Evolutionary conservation across 2,329 filamentous ascomycete species (phyloP), one percentile per base, ranked within the genome.

Genomic region (Tolypocladium album): DNA sequence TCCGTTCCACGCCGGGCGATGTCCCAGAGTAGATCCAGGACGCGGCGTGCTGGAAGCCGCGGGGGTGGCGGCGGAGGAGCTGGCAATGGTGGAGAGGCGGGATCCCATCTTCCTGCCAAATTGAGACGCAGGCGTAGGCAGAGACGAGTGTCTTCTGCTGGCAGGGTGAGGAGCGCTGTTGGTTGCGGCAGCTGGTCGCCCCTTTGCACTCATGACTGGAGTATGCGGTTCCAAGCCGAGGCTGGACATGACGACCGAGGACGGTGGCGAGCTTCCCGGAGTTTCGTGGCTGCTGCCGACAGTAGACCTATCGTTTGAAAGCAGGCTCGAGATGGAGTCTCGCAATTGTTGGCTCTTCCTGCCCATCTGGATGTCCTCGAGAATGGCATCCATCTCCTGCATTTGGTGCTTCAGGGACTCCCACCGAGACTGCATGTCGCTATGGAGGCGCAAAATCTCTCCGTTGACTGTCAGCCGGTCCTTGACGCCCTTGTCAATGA

Each of bases 381-480:
- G 71, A 20, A 84, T 76, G 8, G 80, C 70, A 71, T 96, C 90
- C 76, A 94, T 86, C 6, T 92, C 88, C 61, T 79, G 82, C 77
- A 94, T 93, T 63, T 89, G 85, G 17, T 82, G 80, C 69, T 92
- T 90, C 58, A 97, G 77, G 4, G 84, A 82, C 64, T 88, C 83
- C 84, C 92, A 95, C 67, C 88, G 87, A n/a, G 85, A 80, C 68
- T 91, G 87, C 77, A 97, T 88, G 67, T 97, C 92, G 8, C 86
- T 84, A 68, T 96, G 88, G 39, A 97, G 79, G 53, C 92, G 85
- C 36, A 97, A 75, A 63, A 97, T 94, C 74, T 97, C 94, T 53
- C 94, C 94, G 69, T 99, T 97, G 59, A 97, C 91, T 0, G 94
- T 97, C 57, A 97, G 79, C n/a, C 94, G 86, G 69, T 97, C 92